These are phyloP conservation scores for Blastobotrys aristatus DNA, from an alignment of 1,139 yeast species.

Conservation along the genomic window DNA sequence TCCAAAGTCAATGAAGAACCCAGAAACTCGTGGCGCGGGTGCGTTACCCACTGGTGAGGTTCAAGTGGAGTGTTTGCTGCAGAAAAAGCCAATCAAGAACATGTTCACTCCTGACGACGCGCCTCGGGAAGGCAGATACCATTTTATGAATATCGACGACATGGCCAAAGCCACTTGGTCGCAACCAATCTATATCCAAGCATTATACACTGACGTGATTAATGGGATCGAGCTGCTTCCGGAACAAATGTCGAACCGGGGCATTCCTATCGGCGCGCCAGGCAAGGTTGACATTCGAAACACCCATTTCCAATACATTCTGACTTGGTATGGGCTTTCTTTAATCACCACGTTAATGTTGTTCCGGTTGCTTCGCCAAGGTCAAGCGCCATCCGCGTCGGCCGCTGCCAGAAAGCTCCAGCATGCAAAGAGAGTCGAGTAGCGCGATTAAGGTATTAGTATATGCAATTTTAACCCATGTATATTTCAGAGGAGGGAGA, in stretches of 20 bases:
- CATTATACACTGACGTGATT: conserved; percentile 36
- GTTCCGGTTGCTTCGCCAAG: conserved; percentile 43
- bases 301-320: conserved; percentile 85
- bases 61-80: conserved; percentile 65
- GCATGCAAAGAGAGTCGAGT: conserved; percentile 16
- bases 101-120: conserved; percentile 74
- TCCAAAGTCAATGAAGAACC: conserved; percentile 63
- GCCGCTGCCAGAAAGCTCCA: conserved; percentile 13
- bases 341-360: conserved; percentile 64
- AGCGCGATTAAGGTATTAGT: not conserved
- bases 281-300: conserved; percentile 79
- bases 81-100: conserved; percentile 67
- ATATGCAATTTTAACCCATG: too few relatives aligned
- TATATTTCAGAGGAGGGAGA: too few relatives aligned
- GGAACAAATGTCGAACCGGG: conserved; percentile 50
- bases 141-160: conserved; percentile 71
- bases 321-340: conserved; percentile 92
- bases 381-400: conserved; percentile 17
- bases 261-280: conserved; percentile 83
- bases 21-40: conserved; percentile 47
- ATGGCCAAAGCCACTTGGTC: conserved; percentile 70
- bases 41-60: conserved; percentile 74
- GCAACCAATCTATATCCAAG: conserved; percentile 74
- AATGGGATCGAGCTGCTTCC: conserved; percentile 27
- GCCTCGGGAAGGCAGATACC: conserved; percentile 50